Base-by-base conservation (phyloP, 2,329 filamentous ascomycete genomes). In the Fusarium sp. region DNA sequence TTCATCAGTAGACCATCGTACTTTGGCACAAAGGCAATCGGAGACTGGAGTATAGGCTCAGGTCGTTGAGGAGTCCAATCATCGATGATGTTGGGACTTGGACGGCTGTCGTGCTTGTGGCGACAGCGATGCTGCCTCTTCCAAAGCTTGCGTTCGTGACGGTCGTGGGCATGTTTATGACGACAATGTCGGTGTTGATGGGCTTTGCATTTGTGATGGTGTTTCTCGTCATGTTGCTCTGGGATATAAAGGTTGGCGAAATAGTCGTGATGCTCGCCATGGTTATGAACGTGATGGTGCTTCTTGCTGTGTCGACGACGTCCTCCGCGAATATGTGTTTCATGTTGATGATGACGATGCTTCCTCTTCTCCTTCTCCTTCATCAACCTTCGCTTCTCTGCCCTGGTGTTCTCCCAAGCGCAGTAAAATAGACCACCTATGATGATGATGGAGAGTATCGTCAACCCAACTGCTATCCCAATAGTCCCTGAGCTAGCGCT, bases 401-500 rank as follows among this genome's bases (percentile, higher is more conserved):
- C 53, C 6, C 55, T 63, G 22, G 66, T 58, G 5, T 14, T 46
- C 6, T 63, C 64, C 69, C 62, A 73, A 3, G 66, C 70, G 40
- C 69, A 75, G 24, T 51, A n/a, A 22, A 64, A 74, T 10, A 72
- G n/a, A 4, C 63, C 42, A 5, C 53, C 29, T 17, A 61, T 61
- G 20, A 74, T 27, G 14, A 68, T 29, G 9, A 61, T 38, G 22
- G 46, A 51, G 6, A 75, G 64, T 3, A 75, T 24, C 12, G 64
- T 31, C 5, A 75, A 40, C 1, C 73, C 73, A 4, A 69, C 53
- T 1, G 70, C 61, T 35, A 75, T 51, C 5, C 73, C 73, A 5
- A 65, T 27, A 12, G 69, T 38, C 14, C 36, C 58, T 4, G 72
- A 40, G 27, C 59, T 61, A 31, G 62, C 24, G 12, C 57, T 59